Base-by-base conservation (phyloP, 805 yeast species). In the Candida andamanensis region DNA sequence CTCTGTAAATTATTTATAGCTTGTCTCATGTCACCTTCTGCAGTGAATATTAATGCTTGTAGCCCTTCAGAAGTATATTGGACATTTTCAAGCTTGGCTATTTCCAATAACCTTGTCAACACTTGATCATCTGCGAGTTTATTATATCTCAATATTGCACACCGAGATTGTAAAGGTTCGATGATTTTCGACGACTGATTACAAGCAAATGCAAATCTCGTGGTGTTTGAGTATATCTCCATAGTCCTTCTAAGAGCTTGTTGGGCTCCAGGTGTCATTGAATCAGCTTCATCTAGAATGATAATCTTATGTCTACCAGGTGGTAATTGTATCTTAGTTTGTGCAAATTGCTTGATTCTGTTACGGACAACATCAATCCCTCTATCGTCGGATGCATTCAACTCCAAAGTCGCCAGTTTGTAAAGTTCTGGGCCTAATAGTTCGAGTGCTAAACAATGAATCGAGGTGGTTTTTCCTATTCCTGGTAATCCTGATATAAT, bases 21-120 rank as follows among this genome's bases (percentile, higher is more conserved):
- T 58, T 92, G 98, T 56, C 98, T 78, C 98, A 92, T 90, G 54
- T 92, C 98, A 38, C 98, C 98, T 52, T 92, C 98, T 0, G 96
- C 94, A 0, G 97, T 81, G 60, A 92, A 92, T 11, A 92, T 78
- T 37, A 92, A 69, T 0, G 98, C 97, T 44, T 86, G 86, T 21
- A 92, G 60, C 0, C 98, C 98, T 55, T 86, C 96, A 40, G 86
- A 84, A 12, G 89, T 76, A 56, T 76, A 84, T 49, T 85, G 67
- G 10, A 90, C 83, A 26, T 76, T 54, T 54, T 92, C 97, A 2
- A 58, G 48, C 43, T 79, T 69, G 28, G 79, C 72, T 15, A 92
- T 73, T 47, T 85, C 82, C 41, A 85, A 55, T 32, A 92, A 61
- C 39, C 95, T 71, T 43, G 76, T 71, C 49, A 89, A 67, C 1